Evolutionary conservation across 192 early-diverging fungal genomes (phyloP).

Genomic region (Umbelopsis isabellina): DNA sequence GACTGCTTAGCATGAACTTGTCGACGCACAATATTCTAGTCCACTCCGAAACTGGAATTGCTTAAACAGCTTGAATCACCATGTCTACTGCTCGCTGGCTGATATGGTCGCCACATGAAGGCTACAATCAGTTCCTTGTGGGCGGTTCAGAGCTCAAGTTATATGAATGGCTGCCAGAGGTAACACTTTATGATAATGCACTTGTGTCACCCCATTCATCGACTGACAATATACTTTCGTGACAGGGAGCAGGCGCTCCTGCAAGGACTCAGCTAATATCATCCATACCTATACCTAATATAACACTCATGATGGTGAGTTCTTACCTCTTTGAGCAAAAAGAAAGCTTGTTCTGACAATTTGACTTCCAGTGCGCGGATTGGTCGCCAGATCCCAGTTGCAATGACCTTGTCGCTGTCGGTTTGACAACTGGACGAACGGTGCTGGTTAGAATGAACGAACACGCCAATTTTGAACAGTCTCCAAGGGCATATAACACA

Average conservation of each 20-base stretch:
- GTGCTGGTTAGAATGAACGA: conserved; percentile 57
- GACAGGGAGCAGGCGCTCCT: conserved; percentile 24
- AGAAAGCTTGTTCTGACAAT: not conserved
- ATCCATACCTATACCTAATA: conserved; percentile 30
- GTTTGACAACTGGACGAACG: conserved; percentile 59
- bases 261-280: conserved; percentile 24
- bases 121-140: conserved; percentile 57
- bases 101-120: conserved; percentile 57
- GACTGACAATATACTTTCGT: conserved; percentile 8
- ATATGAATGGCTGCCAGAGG: conserved; percentile 53
- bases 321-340: not conserved
- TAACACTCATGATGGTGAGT: conserved; percentile 39
- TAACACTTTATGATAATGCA: conserved; percentile 40
- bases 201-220: not conserved
- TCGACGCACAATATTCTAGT: not conserved
- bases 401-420: conserved; percentile 61
- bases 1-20: not conserved
- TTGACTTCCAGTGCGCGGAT: conserved; percentile 55
- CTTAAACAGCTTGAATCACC: not conserved
- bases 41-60: conserved; percentile 1
- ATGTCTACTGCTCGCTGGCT: conserved; percentile 51
- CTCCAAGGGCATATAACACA: conserved; percentile 16
- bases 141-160: conserved; percentile 59
- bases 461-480: conserved; percentile 15
- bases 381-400: conserved; percentile 67